Evolutionary conservation across 225 moss, liverwort and hornwort species (phyloP).

Genomic region (Physcomitrium patens): DNA sequence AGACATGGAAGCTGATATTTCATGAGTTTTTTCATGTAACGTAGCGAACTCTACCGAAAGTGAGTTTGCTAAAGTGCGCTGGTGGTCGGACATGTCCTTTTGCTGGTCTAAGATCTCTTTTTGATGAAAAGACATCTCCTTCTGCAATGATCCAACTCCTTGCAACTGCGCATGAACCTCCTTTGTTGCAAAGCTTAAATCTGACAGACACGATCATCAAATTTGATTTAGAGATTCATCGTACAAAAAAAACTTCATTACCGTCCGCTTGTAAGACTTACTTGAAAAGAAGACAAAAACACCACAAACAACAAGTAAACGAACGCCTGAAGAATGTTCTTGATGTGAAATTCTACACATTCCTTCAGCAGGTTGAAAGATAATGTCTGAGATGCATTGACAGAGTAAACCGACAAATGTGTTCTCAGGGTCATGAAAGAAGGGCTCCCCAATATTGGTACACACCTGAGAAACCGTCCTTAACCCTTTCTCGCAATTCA

Average conservation of each 20-base stretch:
- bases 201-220: constrained; percentile 26
- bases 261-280: too few relatives aligned
- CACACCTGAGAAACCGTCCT: constrained; percentile 57
- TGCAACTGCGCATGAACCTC: constrained; percentile 57
- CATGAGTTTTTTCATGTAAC: constrained; percentile 50
- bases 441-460: too few relatives aligned
- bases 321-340: background rate
- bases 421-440: too few relatives aligned
- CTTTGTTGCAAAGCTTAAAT: constrained; percentile 47
- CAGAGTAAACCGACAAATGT: too few relatives aligned
- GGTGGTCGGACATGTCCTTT: constrained; percentile 47
- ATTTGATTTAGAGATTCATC: too few relatives aligned
- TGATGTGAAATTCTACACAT: background rate
- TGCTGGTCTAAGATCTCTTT: constrained; percentile 49
- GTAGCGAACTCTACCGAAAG: constrained; percentile 49
- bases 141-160: constrained; percentile 49
- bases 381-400: background rate
- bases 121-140: constrained; percentile 49
- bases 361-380: background rate
- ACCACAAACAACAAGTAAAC: too few relatives aligned
- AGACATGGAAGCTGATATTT: constrained; percentile 49
- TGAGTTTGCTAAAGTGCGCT: constrained; percentile 43
- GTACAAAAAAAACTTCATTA: too few relatives aligned
- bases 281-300: too few relatives aligned
- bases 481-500: constrained; percentile 59